These are phyloP conservation scores for Calonectria hongkongensis DNA, from an alignment of 2,329 filamentous ascomycete genomes.

Conservation along the genomic window DNA sequence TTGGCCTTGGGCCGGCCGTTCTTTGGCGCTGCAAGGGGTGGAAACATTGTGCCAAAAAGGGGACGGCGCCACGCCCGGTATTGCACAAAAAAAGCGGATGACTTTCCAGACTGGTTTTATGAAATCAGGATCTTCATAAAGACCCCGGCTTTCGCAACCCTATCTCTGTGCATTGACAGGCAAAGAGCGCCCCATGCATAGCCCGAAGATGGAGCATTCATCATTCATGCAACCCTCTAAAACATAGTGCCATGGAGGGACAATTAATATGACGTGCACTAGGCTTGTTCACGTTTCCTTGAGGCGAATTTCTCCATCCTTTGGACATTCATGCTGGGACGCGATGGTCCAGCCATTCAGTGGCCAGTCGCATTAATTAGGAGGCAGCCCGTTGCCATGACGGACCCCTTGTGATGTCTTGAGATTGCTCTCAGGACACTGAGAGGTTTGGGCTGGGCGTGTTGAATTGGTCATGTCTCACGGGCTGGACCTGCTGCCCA, in stretches of 20 bases:
- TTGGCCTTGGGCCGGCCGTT: conserved; percentile 35
- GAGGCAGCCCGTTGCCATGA: conserved; percentile 19
- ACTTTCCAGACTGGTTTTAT: conserved; percentile 27
- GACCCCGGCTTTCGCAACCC: conserved; percentile 12
- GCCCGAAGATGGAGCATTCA: conserved; percentile 27
- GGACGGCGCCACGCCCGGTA: conserved; percentile 27
- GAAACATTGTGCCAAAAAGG: conserved; percentile 36
- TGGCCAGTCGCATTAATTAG: conserved; percentile 10
- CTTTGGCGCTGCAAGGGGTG: conserved; percentile 39
- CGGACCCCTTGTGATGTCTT: conserved; percentile 17
- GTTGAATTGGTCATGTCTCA: conserved; percentile 35
- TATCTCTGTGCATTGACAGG: conserved; percentile 31
- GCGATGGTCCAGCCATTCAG: conserved; percentile 6
- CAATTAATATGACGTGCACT: conserved; percentile 41
- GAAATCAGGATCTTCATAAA: conserved; percentile 39
- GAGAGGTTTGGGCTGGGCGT: conserved; percentile 28
- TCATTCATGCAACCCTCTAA: conserved; percentile 38
- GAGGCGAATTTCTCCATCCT: conserved; percentile 27
- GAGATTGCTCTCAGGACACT: conserved; percentile 31
- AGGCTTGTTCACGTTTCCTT: conserved; percentile 30
- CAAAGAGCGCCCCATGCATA: conserved; percentile 30
- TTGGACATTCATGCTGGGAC: conserved; percentile 26
- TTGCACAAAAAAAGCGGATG: conserved; percentile 38
- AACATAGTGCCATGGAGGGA: conserved; percentile 34
- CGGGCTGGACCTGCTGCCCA: conserved; percentile 28